Base-by-base conservation (phyloP, 192 early-diverging fungal species). In the Geosiphon pyriformis region DNA sequence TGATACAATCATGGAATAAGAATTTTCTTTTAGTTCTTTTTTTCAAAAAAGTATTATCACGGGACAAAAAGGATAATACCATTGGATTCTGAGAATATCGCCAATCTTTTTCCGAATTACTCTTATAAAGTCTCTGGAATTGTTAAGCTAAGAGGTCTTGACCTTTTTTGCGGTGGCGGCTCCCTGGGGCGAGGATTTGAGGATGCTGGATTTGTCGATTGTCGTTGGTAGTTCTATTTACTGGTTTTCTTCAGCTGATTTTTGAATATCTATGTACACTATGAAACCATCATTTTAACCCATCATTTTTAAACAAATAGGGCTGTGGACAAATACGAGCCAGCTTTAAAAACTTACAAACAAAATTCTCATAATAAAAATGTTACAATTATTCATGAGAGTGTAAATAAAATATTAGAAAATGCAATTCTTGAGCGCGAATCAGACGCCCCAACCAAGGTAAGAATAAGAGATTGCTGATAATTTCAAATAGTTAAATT, bases 131-230 rank as follows among this genome's bases (percentile, higher is more conserved):
- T 54, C 29, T 61, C 18, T 50, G n/a, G 23, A 26, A 33, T 25
- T 52, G 23, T 8, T 4, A 49, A 64, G 23, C 32, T 70, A 37
- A 54, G 51, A 6, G 18, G 59, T 8, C 47, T 73, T 8, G 71
- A 73, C 34, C 48, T 73, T 25, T 73, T 68, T 53, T 73, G 71
- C 42, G 71, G 71, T 4, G 59, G 71, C 55, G 71, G 71, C 29
- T 69, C 52, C 4, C 60, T 73, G 3, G 66, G 66, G 4, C 46
- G 59, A 23, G 71, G 71, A 52, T 52, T 73, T 18, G 71, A 73
- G 30, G 67, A 68, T 33, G 27, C 71, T 0, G 71, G 71, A 10
- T 25, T 69, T 48, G 67, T 50, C 2, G 34, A 68, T 11, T 69
- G 66, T 59, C n/a, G 46, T 42, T 73, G 71, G 71, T 61, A 73